Percentiles rank a stretch among this genome's conserved stretches.
phyloP scores from a whole-genome alignment of 179 eudicot species.

The Heliamphora pulchella region DNA sequence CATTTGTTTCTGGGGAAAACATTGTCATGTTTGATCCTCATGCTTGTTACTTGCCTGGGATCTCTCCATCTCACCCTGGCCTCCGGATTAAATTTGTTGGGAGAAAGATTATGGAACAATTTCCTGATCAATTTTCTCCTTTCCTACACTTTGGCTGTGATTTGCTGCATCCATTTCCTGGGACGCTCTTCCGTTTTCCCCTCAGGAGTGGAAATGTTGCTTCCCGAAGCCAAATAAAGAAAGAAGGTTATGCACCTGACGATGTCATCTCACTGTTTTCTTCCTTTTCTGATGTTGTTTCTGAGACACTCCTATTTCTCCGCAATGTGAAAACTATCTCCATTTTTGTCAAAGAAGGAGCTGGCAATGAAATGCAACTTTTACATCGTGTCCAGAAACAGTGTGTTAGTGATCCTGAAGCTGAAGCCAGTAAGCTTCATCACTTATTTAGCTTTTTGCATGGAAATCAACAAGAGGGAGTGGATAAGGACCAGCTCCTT shows the following conservation, averaged over 20 bases:
- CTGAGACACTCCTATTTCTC: constrained; percentile 82
- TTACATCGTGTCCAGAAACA: constrained; percentile 68
- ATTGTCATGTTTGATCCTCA: constrained; percentile 99
- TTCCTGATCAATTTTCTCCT: constrained; percentile 98
- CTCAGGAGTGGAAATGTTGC: constrained; percentile 74
- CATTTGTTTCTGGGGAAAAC: constrained; percentile 98
- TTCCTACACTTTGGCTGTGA: constrained; percentile 95
- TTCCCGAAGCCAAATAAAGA: constrained; percentile 90
- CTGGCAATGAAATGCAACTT: constrained; percentile 68
- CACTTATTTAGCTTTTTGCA: constrained; percentile 53
- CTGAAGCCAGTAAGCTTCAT: constrained; percentile 44
- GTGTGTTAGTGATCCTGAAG: constrained; percentile 48
- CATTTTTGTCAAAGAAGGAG: constrained; percentile 77
- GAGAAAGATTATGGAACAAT: constrained; percentile 82
- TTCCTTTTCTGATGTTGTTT: constrained; percentile 85
- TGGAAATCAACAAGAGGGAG: constrained; percentile 45
- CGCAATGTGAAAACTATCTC: constrained; percentile 87
- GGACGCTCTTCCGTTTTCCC: constrained; percentile 99
- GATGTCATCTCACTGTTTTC: constrained; percentile 89
- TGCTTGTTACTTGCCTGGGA: constrained; percentile 95
- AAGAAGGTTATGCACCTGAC: constrained; percentile 77
- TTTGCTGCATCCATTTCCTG: constrained; percentile 80
- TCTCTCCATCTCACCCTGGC: constrained; percentile 98
- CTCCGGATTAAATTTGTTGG: constrained; percentile 86
- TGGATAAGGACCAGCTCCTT: constrained; percentile 60